Percentiles rank a stretch among this genome's conserved stretches.
phyloP scores from a whole-genome alignment of 2,329 filamentous ascomycete genomes.

The Aureobasidium subglaciale region DNA sequence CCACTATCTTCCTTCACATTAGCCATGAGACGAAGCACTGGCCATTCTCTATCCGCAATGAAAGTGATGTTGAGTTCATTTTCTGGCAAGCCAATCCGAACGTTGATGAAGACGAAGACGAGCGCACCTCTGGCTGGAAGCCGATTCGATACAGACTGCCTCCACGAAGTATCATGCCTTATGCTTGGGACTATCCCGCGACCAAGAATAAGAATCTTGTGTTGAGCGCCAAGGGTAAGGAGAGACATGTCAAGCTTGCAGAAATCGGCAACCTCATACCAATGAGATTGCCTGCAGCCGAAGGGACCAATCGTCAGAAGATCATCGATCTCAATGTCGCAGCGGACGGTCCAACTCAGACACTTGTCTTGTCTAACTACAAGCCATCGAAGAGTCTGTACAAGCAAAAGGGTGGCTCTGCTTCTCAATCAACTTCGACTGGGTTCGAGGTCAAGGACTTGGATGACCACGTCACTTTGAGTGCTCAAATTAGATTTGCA shows the following conservation, averaged over 20 bases:
- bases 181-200: constrained; percentile 97
- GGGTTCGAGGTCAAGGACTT: constrained; percentile 93
- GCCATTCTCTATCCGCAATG: constrained; percentile 98
- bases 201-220: constrained; percentile 94
- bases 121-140: constrained; percentile 76
- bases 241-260: constrained; percentile 86
- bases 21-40: constrained; percentile 89
- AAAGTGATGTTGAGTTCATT: constrained; percentile 92
- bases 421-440: constrained; percentile 53
- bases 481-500: constrained; percentile 77
- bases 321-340: constrained; percentile 96
- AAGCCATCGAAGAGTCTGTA: constrained; percentile 90
- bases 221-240: constrained; percentile 68
- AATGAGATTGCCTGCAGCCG: constrained; percentile 71
- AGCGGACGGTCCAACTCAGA: constrained; percentile 91
- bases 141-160: constrained; percentile 89
- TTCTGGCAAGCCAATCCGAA: constrained; percentile 95
- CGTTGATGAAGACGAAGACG: constrained; percentile 83
- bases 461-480: constrained; percentile 81
- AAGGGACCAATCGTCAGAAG: constrained; percentile 60
- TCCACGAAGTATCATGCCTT: constrained; percentile 95
- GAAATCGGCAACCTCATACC: constrained; percentile 96
- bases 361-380: constrained; percentile 88
- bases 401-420: constrained; percentile 52
- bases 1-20: constrained; percentile 88